These are phyloP conservation scores for Rheum nobile DNA, from an alignment of 148 eudicot genomes.

Conservation along the genomic window DNA sequence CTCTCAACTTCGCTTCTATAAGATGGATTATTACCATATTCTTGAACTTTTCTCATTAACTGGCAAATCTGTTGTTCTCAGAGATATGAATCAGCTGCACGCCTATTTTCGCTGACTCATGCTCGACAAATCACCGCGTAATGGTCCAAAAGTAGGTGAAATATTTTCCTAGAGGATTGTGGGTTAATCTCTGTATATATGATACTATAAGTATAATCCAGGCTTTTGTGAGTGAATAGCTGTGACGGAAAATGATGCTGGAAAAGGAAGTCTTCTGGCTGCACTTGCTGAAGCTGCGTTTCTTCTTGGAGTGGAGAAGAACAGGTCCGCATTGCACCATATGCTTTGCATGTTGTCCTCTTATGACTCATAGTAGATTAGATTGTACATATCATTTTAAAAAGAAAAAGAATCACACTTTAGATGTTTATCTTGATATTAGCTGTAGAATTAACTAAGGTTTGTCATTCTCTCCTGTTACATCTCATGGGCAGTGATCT, in stretches of 20 bases:
- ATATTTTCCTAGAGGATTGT: not conserved
- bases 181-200: not conserved
- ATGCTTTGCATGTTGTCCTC: not conserved
- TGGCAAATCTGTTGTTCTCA: conserved; percentile 7
- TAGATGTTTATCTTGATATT: not conserved
- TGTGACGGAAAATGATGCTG: conserved; percentile 35
- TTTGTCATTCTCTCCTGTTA: too few relatives aligned
- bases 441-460: not conserved
- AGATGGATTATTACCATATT: not conserved
- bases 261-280: conserved; percentile 45
- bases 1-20: not conserved
- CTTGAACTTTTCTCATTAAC: not conserved
- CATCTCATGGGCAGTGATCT: conserved; percentile 47
- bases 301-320: conserved; percentile 62
- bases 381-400: not conserved
- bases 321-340: conserved; percentile 25
- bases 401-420: too few relatives aligned
- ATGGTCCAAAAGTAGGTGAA: conserved; percentile 40
- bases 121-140: conserved; percentile 27
- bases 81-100: conserved; percentile 28
- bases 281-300: conserved; percentile 88
- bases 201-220: conserved; percentile 6
- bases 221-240: conserved; percentile 95
- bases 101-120: conserved; percentile 33
- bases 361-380: not conserved